Evolutionary conservation across 495 filamentous ascomycete genomes (phyloP).

Genomic region (Penicillium bovifimosum): DNA sequence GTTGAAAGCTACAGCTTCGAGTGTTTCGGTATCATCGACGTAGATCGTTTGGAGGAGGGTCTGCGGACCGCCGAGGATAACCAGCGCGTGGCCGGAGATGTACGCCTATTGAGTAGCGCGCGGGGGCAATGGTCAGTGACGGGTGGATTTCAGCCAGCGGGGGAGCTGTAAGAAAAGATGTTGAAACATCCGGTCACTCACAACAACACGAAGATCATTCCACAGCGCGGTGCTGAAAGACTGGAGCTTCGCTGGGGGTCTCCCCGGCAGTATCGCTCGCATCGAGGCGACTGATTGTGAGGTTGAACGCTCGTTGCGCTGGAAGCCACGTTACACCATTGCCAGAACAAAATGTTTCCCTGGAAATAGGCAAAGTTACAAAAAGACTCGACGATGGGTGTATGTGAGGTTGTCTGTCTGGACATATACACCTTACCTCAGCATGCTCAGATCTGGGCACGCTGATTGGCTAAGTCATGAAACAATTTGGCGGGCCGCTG

Average conservation of each 20-base stretch:
- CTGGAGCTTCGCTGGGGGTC: slow-evolving; percentile 84
- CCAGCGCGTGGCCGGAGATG: slow-evolving; percentile 80
- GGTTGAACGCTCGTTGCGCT: slow-evolving; percentile 27
- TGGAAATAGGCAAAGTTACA: neutral
- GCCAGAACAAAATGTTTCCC: slow-evolving; percentile 14
- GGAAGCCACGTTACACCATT: slow-evolving; percentile 35
- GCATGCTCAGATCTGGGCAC: too few species aligned
- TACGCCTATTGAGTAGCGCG: slow-evolving; percentile 57
- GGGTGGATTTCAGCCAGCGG: neutral
- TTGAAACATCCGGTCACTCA: slow-evolving; percentile 33
- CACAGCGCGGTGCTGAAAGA: slow-evolving; percentile 82
- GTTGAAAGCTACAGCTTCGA: slow-evolving; percentile 73
- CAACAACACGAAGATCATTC: slow-evolving; percentile 74
- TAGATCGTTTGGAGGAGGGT: slow-evolving; percentile 86
- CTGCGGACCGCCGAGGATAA: slow-evolving; percentile 71
- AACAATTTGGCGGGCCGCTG: too few species aligned
- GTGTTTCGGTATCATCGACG: slow-evolving; percentile 63
- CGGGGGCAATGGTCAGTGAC: slow-evolving; percentile 15
- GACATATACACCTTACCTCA: too few species aligned
- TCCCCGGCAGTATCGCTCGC: slow-evolving; percentile 83
- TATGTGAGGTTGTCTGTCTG: slow-evolving; percentile 5
- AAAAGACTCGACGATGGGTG: neutral
- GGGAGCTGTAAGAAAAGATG: slow-evolving; percentile 4
- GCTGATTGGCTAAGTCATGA: too few species aligned
- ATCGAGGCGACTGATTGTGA: slow-evolving; percentile 43